Evolutionary conservation across 2,329 filamentous ascomycete species (phyloP).

Genomic region (Alternaria rosae): DNA sequence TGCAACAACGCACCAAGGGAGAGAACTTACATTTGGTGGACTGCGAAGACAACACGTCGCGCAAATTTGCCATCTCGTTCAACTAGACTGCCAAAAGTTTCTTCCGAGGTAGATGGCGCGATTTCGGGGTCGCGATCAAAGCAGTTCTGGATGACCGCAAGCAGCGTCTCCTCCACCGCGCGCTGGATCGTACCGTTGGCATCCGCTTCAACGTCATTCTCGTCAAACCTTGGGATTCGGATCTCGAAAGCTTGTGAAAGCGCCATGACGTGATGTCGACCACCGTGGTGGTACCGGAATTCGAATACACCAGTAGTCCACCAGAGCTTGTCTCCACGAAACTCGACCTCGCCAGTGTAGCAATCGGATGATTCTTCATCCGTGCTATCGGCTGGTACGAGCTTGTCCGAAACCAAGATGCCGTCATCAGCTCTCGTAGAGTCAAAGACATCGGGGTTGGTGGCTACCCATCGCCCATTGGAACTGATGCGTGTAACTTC

Average conservation of each 20-base stretch:
- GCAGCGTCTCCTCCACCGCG: slow-evolving; percentile 76
- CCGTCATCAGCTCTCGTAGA: slow-evolving; percentile 76
- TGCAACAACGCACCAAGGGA: background rate
- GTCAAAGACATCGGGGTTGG: slow-evolving; percentile 78
- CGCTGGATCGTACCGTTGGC: slow-evolving; percentile 68
- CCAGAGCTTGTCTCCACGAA: slow-evolving; percentile 92
- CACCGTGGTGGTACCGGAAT: slow-evolving; percentile 94
- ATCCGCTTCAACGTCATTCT: slow-evolving; percentile 70
- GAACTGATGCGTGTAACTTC: slow-evolving; percentile 85
- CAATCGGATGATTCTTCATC: slow-evolving; percentile 64
- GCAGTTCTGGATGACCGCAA: slow-evolving; percentile 89
- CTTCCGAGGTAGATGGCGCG: slow-evolving; percentile 79
- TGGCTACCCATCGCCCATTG: slow-evolving; percentile 87
- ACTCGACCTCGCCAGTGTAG: slow-evolving; percentile 82
- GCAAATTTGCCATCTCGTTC: slow-evolving; percentile 90
- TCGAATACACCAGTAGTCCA: slow-evolving; percentile 98
- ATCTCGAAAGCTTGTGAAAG: slow-evolving; percentile 95
- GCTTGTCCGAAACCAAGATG: slow-evolving; percentile 73
- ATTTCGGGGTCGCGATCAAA: slow-evolving; percentile 92
- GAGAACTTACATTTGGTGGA: slow-evolving; percentile 81
- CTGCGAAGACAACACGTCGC: slow-evolving; percentile 88
- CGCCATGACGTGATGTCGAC: slow-evolving; percentile 90
- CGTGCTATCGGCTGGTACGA: slow-evolving; percentile 56
- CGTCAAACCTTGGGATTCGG: slow-evolving; percentile 80
- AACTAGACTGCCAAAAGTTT: slow-evolving; percentile 83